Percentiles rank a stretch among this genome's conserved stretches.
These are phyloP conservation scores for Diplodia intermedia DNA, from an alignment of 2,329 filamentous ascomycete genomes.

Conservation along the genomic window DNA sequence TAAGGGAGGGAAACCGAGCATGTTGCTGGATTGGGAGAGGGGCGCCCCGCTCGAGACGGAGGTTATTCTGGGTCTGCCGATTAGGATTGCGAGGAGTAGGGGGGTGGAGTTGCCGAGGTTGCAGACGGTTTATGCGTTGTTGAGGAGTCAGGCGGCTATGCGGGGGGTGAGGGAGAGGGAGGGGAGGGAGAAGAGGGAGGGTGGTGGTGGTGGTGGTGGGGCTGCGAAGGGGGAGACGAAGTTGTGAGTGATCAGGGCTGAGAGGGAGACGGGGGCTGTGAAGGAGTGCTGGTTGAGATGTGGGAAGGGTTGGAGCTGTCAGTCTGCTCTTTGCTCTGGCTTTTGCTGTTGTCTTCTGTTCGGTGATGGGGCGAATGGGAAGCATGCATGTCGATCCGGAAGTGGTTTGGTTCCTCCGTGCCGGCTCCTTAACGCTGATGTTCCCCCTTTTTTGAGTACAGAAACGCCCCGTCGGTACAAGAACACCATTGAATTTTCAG, in stretches of 20 bases:
- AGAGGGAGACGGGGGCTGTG: not conserved
- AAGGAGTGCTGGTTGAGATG: no score
- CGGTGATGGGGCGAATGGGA: not conserved
- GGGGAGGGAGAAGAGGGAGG: conserved; percentile 24
- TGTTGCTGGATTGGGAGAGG: conserved; percentile 57
- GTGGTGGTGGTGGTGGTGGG: no score
- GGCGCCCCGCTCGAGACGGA: conserved; percentile 57
- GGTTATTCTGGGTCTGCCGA: conserved; percentile 57
- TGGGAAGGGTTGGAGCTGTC: not conserved
- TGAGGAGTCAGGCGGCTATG: conserved; percentile 66
- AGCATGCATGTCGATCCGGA: not conserved
- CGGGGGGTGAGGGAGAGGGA: conserved; percentile 50
- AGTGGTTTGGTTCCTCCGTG: not conserved
- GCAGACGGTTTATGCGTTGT: conserved; percentile 70
- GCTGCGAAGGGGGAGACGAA: conserved; percentile 12
- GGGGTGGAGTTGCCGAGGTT: conserved; percentile 67
- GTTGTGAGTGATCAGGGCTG: not conserved
- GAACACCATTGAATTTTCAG: no score
- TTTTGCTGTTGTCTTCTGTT: no score
- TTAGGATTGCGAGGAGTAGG: conserved; percentile 51
- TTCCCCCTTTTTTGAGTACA: no score
- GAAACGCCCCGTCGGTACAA: no score
- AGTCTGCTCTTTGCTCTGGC: not conserved
- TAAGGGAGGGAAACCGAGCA: conserved; percentile 57
- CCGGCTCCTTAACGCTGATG: no score